A percentile compares a stretch with the other conserved stretches of the same genome.
Conservation (phyloP, 2,329 filamentous ascomycete species). For the Falciphora oryzae region DNA sequence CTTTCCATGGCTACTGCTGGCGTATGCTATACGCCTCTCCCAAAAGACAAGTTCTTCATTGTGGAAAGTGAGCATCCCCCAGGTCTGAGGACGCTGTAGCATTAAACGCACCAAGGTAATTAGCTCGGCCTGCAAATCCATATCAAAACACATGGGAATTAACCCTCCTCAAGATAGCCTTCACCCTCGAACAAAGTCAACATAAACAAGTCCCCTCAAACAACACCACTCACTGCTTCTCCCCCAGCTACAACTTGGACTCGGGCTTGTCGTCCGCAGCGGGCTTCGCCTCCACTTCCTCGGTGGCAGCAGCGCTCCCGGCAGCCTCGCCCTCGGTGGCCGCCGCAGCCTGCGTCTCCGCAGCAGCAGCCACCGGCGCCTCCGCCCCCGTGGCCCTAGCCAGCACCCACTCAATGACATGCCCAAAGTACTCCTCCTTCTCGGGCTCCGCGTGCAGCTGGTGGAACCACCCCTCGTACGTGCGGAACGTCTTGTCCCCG, state of each 20-base stretch:
- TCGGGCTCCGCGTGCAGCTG: constrained; percentile 57
- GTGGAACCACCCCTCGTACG: constrained; percentile 75
- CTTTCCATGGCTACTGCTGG: too few relatives aligned
- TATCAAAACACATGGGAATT: background rate
- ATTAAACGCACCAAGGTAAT: background rate
- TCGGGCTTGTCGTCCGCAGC: background rate
- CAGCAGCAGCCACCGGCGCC: background rate
- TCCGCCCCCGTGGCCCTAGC: constrained; percentile 27
- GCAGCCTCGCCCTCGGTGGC: constrained; percentile 8
- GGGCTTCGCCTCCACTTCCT: background rate
- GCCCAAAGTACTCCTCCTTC: constrained; percentile 48
- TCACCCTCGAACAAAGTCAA: background rate
- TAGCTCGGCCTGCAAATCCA: background rate
- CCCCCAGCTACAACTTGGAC: constrained; percentile 4
- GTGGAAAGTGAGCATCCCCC: too few relatives aligned
- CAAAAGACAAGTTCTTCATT: too few relatives aligned
- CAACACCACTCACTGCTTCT: too few relatives aligned
- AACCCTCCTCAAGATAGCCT: background rate
- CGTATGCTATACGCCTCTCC: too few relatives aligned
- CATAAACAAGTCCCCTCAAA: background rate
- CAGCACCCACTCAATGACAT: constrained; percentile 63
- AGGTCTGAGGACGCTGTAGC: too few relatives aligned
- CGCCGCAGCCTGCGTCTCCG: background rate
- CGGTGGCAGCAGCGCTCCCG: constrained; percentile 13
- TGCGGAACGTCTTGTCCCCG: constrained; percentile 63